Evolutionary conservation across 169 alveolate species (phyloP), one percentile per base, ranked within the genome.

Genomic region (Eimeria falciformis): DNA sequence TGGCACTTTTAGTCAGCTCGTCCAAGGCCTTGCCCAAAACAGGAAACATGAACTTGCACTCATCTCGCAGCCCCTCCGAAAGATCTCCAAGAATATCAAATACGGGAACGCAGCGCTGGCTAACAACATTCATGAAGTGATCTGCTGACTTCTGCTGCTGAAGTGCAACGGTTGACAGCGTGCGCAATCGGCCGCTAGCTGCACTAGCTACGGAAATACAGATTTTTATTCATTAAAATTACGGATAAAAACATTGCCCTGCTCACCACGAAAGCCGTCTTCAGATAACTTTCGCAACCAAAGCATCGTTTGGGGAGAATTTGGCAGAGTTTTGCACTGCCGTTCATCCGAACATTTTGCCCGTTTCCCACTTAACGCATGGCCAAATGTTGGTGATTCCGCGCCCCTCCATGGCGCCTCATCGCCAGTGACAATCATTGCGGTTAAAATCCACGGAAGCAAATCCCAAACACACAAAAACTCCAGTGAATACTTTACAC

Each of bases 181-280:
- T 27, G 33, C 14, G 23, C 73, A 62, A 1, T n/a, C 73, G 0
- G 23, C 73, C 73, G 1, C 6, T 62, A 18, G 73, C 33, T 18
- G 73, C 73, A 37, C 73, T 62, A 12, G 73, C 73, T 62, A 27
- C 0, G 33, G 65, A 53, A 21, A 21, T 3, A 53, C 65, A 1
- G 9, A 53, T 3, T 1, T 17, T 1, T 53, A 17, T 12, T 53
- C 25, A 53, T 21, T 1, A 12, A 53, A 1, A 21, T 17, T 12
- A 53, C 3, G 3, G 65, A 53, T 53, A 21, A 53, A 53, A 17
- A 12, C 33, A 62, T 18, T 18, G 3, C 73, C 23, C 73, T 62
- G 17, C 73, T 62, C 73, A 62, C 73, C 73, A 27, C 73, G 73
- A 23, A 62, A 18, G 73, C 23, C 73, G 73, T 62, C 73, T 62